Evolutionary conservation across 2,329 filamentous ascomycete genomes (phyloP), one percentile per base, ranked within the genome.

Genomic region (Pyrenophora seminiperda): DNA sequence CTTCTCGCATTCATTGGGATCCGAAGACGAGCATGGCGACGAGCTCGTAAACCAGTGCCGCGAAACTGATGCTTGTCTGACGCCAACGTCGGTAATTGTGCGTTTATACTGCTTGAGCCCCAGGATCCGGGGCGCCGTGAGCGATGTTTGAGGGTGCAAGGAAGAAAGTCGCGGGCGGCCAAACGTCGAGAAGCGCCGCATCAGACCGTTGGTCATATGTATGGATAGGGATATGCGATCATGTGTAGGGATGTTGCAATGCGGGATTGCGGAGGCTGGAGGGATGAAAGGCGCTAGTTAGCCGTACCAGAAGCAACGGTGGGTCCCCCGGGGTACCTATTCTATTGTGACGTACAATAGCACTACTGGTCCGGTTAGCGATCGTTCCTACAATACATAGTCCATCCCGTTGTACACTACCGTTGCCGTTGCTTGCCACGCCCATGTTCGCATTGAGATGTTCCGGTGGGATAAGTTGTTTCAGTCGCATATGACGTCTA

Each of bases 101-200:
- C 69, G 61, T 47, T 67, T 67, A 44, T 66, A 70, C 47, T 68
- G 69, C 56, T 63, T 68, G 29, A 71, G 57, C 30, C 63, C 63
- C 18, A 71, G 59, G 31, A 69, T 46, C 39, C 64, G 66, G 43
- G 65, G 63, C 32, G 58, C 52, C 11, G 65, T 53, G 50, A 67
- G 62, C 37, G 59, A 62, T 34, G 54, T 57, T 19, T 54, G 46
- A 47, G 55, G 18, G 13, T 32, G 45, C 30, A 39, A 55, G 46
- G 56, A 51, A 39, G 59, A 53, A 37, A 67, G 53, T 53, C 63
- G 72, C 50, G 66, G 58, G 58, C 73, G 71, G 67, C 67, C 70
- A 61, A 70, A 75, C 62, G 72, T 74, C 53, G 73, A 71, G 59
- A 76, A 74, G 66, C 73, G 73, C 69, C 76, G 76, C 76, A 77